phyloP scores from a whole-genome alignment of 768 basidiomycete genomes.

The Podaxis sp. region DNA sequence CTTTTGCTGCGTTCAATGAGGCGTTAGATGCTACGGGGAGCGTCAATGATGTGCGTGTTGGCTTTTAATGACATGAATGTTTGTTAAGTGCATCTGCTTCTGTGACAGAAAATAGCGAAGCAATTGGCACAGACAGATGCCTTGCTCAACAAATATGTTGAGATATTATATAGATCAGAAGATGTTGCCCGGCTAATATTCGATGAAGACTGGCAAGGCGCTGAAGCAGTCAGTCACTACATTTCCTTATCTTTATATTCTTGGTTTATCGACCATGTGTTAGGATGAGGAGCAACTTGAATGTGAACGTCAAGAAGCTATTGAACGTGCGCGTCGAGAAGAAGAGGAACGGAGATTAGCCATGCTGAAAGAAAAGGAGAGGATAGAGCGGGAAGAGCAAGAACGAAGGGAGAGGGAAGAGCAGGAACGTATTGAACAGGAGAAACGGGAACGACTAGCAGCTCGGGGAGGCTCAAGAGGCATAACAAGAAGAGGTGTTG shows the following conservation, averaged over 20 bases:
- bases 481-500: conserved; percentile 70
- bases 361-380: conserved; percentile 44
- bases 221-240: conserved; percentile 55
- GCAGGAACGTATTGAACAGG: conserved; percentile 43
- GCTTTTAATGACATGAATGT: neutral
- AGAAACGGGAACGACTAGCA: conserved; percentile 36
- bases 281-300: conserved; percentile 64
- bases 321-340: conserved; percentile 46
- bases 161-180: conserved; percentile 69
- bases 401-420: conserved; percentile 38
- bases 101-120: conserved; percentile 55
- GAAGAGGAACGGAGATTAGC: conserved; percentile 47
- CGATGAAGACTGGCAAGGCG: conserved; percentile 77
- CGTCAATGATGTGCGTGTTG: conserved; percentile 62
- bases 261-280: neutral
- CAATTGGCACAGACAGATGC: conserved; percentile 74
- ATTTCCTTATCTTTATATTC: neutral
- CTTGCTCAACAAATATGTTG: conserved; percentile 73
- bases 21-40: conserved; percentile 62
- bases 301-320: conserved; percentile 45
- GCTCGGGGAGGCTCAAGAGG: conserved; percentile 64
- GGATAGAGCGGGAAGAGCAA: conserved; percentile 40
- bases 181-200: conserved; percentile 66
- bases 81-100: neutral
- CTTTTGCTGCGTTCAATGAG: conserved; percentile 68